Evolutionary conservation across 192 early-diverging fungal genomes (phyloP), one percentile per base, ranked within the genome.

Genomic region (Oehlia diaphana): DNA sequence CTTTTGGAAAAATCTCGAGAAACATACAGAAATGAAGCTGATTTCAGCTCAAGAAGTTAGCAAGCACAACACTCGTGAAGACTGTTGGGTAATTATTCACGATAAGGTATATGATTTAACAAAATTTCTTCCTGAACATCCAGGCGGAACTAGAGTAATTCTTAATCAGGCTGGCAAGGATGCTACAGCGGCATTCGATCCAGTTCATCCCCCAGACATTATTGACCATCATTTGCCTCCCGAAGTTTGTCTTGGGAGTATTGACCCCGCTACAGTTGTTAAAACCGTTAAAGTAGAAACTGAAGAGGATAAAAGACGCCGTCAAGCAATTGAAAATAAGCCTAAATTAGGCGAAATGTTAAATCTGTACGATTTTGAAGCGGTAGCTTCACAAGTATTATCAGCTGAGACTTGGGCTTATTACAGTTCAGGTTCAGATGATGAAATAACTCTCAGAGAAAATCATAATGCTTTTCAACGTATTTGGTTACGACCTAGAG

Each of bases 371-470:
- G 93, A 94, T 79, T 94, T 94, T 84, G 93, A 93, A 75, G 86
- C 84, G 9, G 83, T 93, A 6, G 93, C 93, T 13, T 78, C 83
- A 31, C 76, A 76, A 66, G 83, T 86, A 10, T 66, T 95, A 44
- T 88, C 83, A 68, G 77, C 88, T 61, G 92, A 93, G 70, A 92
- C 93, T 2, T 94, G 94, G 90, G 92, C 91, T 37, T 96, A 96
- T 84, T 96, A 94, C 77, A 93, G 91, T 49, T 93, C 91, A 42
- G 95, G 91, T 42, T 86, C 91, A 4, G 94, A 93, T 67, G 94
- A 96, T 79, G 94, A 95, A 86, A 87, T 95, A 44, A 93, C 93
- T 1, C 79, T 94, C 81, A 87, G 89, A 37, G 95, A 96, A 79
- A 96, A 96, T 81, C 92, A 91, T 61, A 85, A 82, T n/a, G 93